These are phyloP conservation scores for Mycena kentingensis DNA, from an alignment of 768 basidiomycete species.

Conservation along the genomic window DNA sequence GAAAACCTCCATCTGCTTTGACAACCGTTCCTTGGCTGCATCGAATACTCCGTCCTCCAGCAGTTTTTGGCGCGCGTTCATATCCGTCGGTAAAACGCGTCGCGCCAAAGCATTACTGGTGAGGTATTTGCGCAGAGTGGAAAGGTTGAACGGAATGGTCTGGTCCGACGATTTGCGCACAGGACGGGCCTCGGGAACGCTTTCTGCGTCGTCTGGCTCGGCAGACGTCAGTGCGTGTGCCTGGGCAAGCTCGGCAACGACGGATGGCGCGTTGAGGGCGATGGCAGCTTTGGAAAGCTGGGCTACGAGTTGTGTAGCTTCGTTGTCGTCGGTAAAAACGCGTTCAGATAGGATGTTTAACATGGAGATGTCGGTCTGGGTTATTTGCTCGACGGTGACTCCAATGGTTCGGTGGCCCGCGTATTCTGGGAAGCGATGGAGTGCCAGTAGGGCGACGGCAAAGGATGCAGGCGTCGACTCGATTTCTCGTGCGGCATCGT, in stretches of 20 bases:
- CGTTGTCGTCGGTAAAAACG: slow-evolving; percentile 53
- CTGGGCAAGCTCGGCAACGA: slow-evolving; percentile 60
- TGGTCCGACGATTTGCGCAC: slow-evolving; percentile 37
- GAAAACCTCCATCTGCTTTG: slow-evolving; percentile 61
- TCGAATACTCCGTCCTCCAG: slow-evolving; percentile 88
- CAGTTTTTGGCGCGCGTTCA: slow-evolving; percentile 74
- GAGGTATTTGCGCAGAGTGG: slow-evolving; percentile 70
- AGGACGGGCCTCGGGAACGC: slow-evolving; percentile 63
- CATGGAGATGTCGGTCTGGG: slow-evolving; percentile 52
- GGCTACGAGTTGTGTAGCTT: slow-evolving; percentile 56
- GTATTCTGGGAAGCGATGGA: slow-evolving; percentile 48
- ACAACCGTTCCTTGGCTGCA: slow-evolving; percentile 70
- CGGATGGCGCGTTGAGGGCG: slow-evolving; percentile 47
- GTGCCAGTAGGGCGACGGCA: slow-evolving; percentile 65
- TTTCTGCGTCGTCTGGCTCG: slow-evolving; percentile 44
- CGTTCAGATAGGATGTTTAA: slow-evolving; percentile 59
- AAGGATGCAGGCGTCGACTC: slow-evolving; percentile 62
- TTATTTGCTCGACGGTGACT: slow-evolving; percentile 48
- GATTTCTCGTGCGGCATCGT: slow-evolving; percentile 58
- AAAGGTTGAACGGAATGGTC: slow-evolving; percentile 75
- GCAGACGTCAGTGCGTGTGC: slow-evolving; percentile 47
- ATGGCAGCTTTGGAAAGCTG: slow-evolving; percentile 62
- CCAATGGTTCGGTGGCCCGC: slow-evolving; percentile 25
- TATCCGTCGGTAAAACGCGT: slow-evolving; percentile 63
- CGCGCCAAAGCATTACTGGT: slow-evolving; percentile 63